Evolutionary conservation across 140 eudicot genomes (phyloP), one percentile per base, ranked within the genome.

Genomic region (Flaveria floridana): DNA sequence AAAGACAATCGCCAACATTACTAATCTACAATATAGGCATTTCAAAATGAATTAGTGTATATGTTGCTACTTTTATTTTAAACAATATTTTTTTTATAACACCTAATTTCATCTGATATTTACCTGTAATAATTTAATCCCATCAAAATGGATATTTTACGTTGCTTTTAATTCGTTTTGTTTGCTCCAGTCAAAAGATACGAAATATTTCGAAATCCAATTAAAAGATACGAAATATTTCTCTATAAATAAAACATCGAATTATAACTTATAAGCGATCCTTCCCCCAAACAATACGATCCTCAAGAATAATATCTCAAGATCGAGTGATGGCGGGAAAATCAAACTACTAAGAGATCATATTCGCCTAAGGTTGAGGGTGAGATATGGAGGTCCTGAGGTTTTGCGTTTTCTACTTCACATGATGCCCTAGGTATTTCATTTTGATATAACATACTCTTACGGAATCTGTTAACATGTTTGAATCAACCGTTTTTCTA

Each of bases 391-490:
- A 88, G 76, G 85, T 88, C 13, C 67, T 83, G 76, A 78, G 77
- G 64, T 58, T 84, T 88, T 34, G 81, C 86, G 28, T 1, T 83
- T 23, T 77, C 92, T 74, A 85, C 87, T 47, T 79, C 87, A 61
- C 47, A 58, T 25, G 86, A 87, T 72, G 89, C 92, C 39, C 85
- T 37, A 79, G 98, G 98, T 92, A 79, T 62, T 71, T 44, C 64
- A 34, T 18, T 37, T 65, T 42, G 25, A 46, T 48, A 20, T 30
- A 26, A 21, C n/a, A 18, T 23, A 21, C 15, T 21, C 23, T 10
- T 58, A 10, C 30, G 7, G 47, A 48, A 13, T 65, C 44, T 15
- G 5, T 5, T 25, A 13, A 23, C 44, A 30, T 65, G 55, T 65
- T 52, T 39, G 9, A 19, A 15, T 52, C 55, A 18, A 18, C 9